These are phyloP conservation scores for Phytophthora aleatoria DNA, from an alignment of 352 stramenopile genomes.

Conservation along the genomic window DNA sequence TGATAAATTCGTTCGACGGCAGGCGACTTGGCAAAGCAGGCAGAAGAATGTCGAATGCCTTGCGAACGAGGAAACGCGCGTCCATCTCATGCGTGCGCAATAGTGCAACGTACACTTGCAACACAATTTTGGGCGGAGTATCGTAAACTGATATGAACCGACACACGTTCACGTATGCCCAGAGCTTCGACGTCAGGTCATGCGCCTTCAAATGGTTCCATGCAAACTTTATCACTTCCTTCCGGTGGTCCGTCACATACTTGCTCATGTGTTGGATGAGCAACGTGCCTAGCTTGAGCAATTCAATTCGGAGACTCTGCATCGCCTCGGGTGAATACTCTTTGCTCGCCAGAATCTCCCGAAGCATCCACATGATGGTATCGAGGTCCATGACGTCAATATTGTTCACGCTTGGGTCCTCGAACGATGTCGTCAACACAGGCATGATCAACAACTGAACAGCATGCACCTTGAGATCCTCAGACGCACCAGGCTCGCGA, in stretches of 20 bases:
- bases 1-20: conserved; percentile 93
- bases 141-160: conserved; percentile 97
- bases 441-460: conserved; percentile 95
- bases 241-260: conserved; percentile 92
- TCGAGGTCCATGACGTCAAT: conserved; percentile 87
- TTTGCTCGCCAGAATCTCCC: conserved; percentile 88
- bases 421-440: conserved; percentile 89
- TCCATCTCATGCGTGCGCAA: conserved; percentile 95
- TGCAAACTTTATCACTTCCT: conserved; percentile 99
- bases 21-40: conserved; percentile 92
- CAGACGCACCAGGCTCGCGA: conserved; percentile 63
- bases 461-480: conserved; percentile 93
- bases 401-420: conserved; percentile 77
- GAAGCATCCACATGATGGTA: conserved; percentile 89
- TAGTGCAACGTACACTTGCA: conserved; percentile 97
- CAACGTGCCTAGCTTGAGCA: conserved; percentile 95
- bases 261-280: conserved; percentile 96
- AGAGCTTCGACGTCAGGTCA: conserved; percentile 95
- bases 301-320: conserved; percentile 86
- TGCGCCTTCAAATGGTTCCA: conserved; percentile 97
- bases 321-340: conserved; percentile 72
- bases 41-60: conserved; percentile 96
- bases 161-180: conserved; percentile 97
- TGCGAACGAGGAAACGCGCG: conserved; percentile 93
- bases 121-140: conserved; percentile 96